phyloP scores from a whole-genome alignment of 1,139 yeast species.

The Wickerhamomyces sp. region DNA sequence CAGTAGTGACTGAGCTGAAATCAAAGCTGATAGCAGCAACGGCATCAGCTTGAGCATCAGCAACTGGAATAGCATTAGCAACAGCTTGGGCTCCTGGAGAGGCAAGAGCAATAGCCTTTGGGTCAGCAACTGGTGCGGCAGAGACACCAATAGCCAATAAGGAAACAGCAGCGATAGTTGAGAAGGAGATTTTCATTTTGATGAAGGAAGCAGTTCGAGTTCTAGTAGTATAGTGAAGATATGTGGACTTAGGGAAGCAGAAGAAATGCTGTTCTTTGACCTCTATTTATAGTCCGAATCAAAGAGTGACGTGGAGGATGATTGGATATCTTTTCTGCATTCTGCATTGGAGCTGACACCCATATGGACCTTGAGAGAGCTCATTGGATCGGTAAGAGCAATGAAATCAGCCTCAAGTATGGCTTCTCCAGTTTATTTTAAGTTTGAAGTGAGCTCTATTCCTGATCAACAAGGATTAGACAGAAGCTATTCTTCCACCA shows the following conservation, averaged over 20 bases:
- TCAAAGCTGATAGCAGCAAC: conserved; percentile 4
- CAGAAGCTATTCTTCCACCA: no score
- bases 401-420: no score
- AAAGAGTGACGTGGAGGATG: not conserved
- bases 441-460: no score
- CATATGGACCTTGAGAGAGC: no score
- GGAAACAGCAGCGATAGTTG: conserved; percentile 9
- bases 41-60: conserved; percentile 17
- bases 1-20: not conserved
- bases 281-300: not conserved
- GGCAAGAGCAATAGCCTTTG: conserved; percentile 6
- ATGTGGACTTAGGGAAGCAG: no score
- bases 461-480: no score
- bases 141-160: conserved; percentile 9
- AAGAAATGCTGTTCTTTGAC: not conserved
- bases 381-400: no score
- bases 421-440: no score
- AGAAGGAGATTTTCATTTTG: conserved; percentile 16
- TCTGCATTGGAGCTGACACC: not conserved
- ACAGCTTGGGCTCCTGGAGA: conserved; percentile 8
- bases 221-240: no score
- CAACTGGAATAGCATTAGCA: conserved; percentile 25
- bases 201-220: not conserved
- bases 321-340: not conserved
- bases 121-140: conserved; percentile 15